phyloP scores from a whole-genome alignment of 352 stramenopile genomes.

The Phytophthora ramorum region DNA sequence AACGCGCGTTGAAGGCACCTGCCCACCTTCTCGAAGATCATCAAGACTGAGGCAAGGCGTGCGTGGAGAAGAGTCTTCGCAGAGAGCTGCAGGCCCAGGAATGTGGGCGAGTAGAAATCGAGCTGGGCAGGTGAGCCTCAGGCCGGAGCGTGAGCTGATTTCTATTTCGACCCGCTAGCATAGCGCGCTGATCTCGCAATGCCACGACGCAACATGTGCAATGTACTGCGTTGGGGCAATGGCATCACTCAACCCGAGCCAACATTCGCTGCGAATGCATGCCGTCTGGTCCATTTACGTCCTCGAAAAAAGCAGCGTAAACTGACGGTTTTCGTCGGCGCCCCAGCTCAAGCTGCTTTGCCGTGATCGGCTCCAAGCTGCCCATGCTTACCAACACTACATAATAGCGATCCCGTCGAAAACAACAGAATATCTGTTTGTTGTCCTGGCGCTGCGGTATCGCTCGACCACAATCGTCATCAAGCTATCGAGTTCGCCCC shows the following conservation, averaged over 20 bases:
- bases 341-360: not conserved
- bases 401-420: not conserved
- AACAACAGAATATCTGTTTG: too few relatives aligned
- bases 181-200: not conserved
- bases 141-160: not conserved
- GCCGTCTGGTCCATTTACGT: not conserved
- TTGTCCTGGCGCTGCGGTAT: not conserved
- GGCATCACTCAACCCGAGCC: not conserved
- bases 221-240: not conserved
- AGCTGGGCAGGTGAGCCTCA: too few relatives aligned
- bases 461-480: not conserved
- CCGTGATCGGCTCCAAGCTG: not conserved
- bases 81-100: not conserved
- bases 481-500: not conserved
- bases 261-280: conserved; percentile 1
- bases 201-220: not conserved
- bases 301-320: not conserved
- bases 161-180: not conserved
- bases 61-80: too few relatives aligned
- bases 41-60: too few relatives aligned
- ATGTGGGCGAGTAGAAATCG: not conserved
- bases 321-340: not conserved
- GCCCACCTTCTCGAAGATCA: not conserved
- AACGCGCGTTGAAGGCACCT: not conserved
- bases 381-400: not conserved